Evolutionary conservation across 176 grass and related monocot genomes (phyloP).

Genomic region (Raddia guianensis): DNA sequence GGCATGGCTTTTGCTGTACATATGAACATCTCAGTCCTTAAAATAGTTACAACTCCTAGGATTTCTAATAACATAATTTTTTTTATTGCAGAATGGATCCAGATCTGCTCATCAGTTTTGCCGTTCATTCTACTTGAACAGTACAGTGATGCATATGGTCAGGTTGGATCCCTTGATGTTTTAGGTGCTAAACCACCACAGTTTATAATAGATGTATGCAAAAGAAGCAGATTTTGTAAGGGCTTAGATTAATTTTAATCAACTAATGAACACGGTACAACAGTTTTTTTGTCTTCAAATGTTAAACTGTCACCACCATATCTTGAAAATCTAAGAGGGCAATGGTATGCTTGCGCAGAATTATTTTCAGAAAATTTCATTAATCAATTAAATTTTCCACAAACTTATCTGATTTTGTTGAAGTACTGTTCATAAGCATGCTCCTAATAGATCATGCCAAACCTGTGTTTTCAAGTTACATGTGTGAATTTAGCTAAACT

Average conservation of each 20-base stretch:
- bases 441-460: neutral
- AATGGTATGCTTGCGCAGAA: neutral
- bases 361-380: constrained; percentile 3
- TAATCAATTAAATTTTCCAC: neutral
- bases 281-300: constrained; percentile 29
- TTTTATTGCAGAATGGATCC: constrained; percentile 66
- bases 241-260: constrained; percentile 1
- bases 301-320: neutral
- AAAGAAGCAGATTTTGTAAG: constrained; percentile 12
- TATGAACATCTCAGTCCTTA: neutral
- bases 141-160: constrained; percentile 89
- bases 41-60: neutral
- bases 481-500: constrained; percentile 19
- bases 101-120: constrained; percentile 92
- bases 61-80: constrained; percentile 46
- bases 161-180: constrained; percentile 55
- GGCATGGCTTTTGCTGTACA: constrained; percentile 15
- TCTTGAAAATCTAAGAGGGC: neutral
- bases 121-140: constrained; percentile 86
- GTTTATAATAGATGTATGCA: neutral
- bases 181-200: neutral
- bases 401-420: neutral
- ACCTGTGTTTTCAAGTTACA: neutral
- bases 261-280: neutral
- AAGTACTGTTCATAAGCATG: neutral